These are phyloP conservation scores for Ceraceosorus guamensis DNA, from an alignment of 1,284 basidiomycete species.

Conservation along the genomic window DNA sequence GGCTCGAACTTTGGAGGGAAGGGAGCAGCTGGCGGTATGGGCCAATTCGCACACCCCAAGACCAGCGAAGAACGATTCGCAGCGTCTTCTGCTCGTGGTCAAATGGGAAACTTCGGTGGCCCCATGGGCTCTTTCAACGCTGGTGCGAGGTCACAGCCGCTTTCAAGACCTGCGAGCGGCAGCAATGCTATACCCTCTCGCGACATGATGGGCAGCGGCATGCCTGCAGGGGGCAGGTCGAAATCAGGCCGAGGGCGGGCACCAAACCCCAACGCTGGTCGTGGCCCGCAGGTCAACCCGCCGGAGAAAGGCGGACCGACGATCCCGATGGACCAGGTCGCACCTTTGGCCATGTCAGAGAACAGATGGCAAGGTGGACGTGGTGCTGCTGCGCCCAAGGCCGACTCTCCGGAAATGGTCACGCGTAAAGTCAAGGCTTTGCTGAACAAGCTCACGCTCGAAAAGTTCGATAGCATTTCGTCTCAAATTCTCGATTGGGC, in stretches of 20 bases:
- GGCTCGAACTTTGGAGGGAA: conserved; percentile 36
- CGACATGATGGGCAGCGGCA: conserved; percentile 46
- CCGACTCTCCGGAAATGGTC: conserved; percentile 70
- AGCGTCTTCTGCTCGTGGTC: conserved; percentile 20
- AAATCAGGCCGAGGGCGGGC: conserved; percentile 44
- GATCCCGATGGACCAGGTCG: conserved; percentile 56
- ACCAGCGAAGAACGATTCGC: conserved; percentile 48
- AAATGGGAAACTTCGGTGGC: conserved; percentile 29
- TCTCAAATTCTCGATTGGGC: conserved; percentile 88
- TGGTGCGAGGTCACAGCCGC: conserved; percentile 38
- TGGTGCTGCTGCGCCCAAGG: conserved; percentile 28
- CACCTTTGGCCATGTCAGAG: conserved; percentile 66
- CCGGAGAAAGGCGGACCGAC: conserved; percentile 49
- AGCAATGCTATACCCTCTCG: conserved; percentile 42
- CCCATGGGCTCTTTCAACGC: conserved; percentile 44
- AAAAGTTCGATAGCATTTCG: conserved; percentile 92
- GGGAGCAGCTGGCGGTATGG: conserved; percentile 24
- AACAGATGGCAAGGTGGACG: conserved; percentile 64
- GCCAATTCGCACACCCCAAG: conserved; percentile 35
- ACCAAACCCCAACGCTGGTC: conserved; percentile 17
- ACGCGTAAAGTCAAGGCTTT: conserved; percentile 87
- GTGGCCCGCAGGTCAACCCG: conserved; percentile 35
- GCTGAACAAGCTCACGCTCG: conserved; percentile 94
- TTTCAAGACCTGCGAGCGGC: conserved; percentile 45
- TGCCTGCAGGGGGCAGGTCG: conserved; percentile 39